Evolutionary conservation across 2,329 filamentous ascomycete species (phyloP).

Genomic region (Xylariaceae sp.): DNA sequence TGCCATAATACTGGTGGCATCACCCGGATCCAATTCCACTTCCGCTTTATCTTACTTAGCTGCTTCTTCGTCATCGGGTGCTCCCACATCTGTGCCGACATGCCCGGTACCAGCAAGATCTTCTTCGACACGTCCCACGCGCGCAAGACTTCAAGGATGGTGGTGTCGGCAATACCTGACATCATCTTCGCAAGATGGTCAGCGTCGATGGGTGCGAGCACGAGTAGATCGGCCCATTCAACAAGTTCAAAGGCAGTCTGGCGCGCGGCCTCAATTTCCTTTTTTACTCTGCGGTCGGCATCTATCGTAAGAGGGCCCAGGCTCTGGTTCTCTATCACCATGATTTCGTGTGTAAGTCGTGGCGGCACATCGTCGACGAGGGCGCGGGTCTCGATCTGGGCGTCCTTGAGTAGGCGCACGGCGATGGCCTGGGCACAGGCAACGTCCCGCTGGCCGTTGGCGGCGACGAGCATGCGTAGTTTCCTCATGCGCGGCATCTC

Average conservation of each 20-base stretch:
- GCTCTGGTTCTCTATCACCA: constrained; percentile 53
- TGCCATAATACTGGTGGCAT: constrained; percentile 79
- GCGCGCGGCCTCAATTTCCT: constrained; percentile 48
- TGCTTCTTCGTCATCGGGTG: constrained; percentile 86
- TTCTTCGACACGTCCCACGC: constrained; percentile 85
- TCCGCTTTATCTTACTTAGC: constrained; percentile 72
- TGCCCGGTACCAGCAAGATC: constrained; percentile 78
- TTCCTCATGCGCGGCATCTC: constrained; percentile 41
- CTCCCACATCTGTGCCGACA: constrained; percentile 86
- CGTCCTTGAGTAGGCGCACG: constrained; percentile 60
- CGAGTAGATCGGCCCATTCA: constrained; percentile 81
- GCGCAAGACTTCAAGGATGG: constrained; percentile 73
- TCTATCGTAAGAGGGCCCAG: constrained; percentile 34
- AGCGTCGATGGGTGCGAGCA: constrained; percentile 79
- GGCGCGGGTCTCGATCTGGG: constrained; percentile 55
- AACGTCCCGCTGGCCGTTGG: constrained; percentile 60
- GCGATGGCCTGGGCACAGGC: constrained; percentile 62
- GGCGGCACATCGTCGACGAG: constrained; percentile 62
- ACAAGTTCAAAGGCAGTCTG: constrained; percentile 62
- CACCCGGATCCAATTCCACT: constrained; percentile 83
- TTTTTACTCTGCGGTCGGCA: constrained; percentile 33
- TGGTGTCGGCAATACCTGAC: constrained; percentile 72
- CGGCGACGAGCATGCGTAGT: constrained; percentile 58
- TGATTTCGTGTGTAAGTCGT: constrained; percentile 57
- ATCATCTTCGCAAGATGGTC: constrained; percentile 85